Evolutionary conservation across 208 protist species (phyloP).

Genomic region (Crithidia expoeki): DNA sequence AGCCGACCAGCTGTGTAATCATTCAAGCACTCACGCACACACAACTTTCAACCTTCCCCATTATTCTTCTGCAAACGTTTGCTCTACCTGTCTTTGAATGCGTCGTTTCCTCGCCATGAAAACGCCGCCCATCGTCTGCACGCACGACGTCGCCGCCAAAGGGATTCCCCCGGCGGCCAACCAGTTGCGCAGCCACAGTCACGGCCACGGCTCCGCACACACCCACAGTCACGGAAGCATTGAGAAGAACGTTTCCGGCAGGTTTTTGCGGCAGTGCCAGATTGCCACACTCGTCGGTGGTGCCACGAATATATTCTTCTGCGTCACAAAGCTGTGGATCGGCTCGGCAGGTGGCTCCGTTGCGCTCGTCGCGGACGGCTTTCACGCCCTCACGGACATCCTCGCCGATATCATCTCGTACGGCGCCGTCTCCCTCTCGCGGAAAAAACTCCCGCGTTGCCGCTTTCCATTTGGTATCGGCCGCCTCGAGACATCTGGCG

Average conservation of each 20-base stretch:
- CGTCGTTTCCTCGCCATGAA: slow-evolving; percentile 37
- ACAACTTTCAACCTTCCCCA: not conserved
- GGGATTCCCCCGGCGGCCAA: slow-evolving; percentile 1
- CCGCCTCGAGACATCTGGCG: slow-evolving; percentile 80
- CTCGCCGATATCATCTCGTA: slow-evolving; percentile 85
- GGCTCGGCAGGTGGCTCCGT: slow-evolving; percentile 81
- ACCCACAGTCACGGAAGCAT: slow-evolving; percentile 54
- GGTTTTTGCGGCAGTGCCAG: slow-evolving; percentile 69
- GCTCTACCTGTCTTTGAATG: slow-evolving; percentile 22
- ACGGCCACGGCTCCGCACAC: slow-evolving; percentile 35
- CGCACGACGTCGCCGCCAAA: slow-evolving; percentile 7
- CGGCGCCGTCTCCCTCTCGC: slow-evolving; percentile 61
- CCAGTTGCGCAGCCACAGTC: slow-evolving; percentile 25
- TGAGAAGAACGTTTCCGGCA: slow-evolving; percentile 56
- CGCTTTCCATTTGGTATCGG: slow-evolving; percentile 87
- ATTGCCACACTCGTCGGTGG: slow-evolving; percentile 70
- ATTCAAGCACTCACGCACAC: not conserved
- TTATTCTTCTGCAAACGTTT: not conserved
- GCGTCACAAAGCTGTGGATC: slow-evolving; percentile 70
- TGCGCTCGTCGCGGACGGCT: slow-evolving; percentile 86
- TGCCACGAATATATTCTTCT: slow-evolving; percentile 81
- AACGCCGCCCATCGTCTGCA: slow-evolving; percentile 3
- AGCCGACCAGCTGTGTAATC: not conserved
- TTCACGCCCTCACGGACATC: slow-evolving; percentile 86
- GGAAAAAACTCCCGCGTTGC: slow-evolving; percentile 71